Percentiles rank a stretch among this genome's conserved stretches.
These are phyloP conservation scores for Amphichorda felina DNA, from an alignment of 2,329 filamentous ascomycete genomes.

Conservation along the genomic window DNA sequence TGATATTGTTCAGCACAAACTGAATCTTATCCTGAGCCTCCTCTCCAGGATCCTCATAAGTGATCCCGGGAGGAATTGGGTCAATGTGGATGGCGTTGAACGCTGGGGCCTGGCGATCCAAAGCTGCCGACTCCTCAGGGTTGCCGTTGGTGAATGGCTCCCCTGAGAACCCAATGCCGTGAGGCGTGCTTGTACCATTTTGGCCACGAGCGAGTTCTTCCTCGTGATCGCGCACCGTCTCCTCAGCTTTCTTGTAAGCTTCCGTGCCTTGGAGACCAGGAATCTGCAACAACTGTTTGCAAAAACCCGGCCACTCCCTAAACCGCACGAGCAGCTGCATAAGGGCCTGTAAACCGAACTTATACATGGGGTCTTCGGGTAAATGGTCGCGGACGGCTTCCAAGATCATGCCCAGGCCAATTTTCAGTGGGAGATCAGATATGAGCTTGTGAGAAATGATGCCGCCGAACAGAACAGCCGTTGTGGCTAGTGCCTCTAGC, in stretches of 20 bases:
- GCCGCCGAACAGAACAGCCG: conserved; percentile 89
- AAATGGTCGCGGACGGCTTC: conserved; percentile 82
- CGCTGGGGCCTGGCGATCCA: conserved; percentile 53
- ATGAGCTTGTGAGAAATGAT: conserved; percentile 92
- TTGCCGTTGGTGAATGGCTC: conserved; percentile 59
- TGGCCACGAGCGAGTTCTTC: conserved; percentile 45
- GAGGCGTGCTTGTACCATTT: conserved; percentile 33
- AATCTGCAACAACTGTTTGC: conserved; percentile 71
- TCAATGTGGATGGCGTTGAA: conserved; percentile 75
- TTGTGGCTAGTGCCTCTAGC: conserved; percentile 88
- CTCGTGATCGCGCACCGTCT: conserved; percentile 59
- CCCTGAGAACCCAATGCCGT: conserved; percentile 21
- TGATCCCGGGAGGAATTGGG: conserved; percentile 45
- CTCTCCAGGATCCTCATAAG: conserved; percentile 73
- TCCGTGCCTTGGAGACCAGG: conserved; percentile 75
- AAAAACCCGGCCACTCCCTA: conserved; percentile 92
- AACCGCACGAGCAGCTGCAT: conserved; percentile 78
- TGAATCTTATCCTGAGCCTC: conserved; percentile 87
- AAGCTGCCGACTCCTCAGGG: conserved; percentile 45
- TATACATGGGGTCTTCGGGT: conserved; percentile 87
- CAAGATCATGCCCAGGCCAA: conserved; percentile 95
- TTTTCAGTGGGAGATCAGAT: conserved; percentile 79
- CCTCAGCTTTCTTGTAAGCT: conserved; percentile 70
- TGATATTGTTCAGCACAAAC: conserved; percentile 95
- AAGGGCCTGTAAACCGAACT: conserved; percentile 90